Evolutionary conservation across 1,284 basidiomycete species (phyloP).

Genomic region (Phellinidium pouzarii): DNA sequence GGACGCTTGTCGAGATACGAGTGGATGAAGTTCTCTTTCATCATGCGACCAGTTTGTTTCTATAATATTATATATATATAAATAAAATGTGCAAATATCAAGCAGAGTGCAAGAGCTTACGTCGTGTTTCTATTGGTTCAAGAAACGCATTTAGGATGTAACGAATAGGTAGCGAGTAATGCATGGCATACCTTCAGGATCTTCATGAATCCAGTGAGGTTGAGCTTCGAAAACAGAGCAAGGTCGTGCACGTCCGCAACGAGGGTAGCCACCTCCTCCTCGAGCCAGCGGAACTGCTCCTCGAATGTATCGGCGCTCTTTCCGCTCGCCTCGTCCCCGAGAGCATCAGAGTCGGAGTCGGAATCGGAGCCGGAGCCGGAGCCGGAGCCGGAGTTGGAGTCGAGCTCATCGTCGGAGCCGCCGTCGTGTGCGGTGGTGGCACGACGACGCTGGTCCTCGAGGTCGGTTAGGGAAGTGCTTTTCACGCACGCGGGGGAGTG

Average conservation of each 20-base stretch:
- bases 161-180: conserved; percentile 9
- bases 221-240: conserved; percentile 91
- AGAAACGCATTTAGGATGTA: background rate
- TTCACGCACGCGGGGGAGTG: background rate
- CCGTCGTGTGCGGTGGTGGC: conserved; percentile 58
- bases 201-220: conserved; percentile 98
- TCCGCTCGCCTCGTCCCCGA: conserved; percentile 45
- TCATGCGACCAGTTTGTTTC: conserved; percentile 71
- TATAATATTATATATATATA: too few species aligned
- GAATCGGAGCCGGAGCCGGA: conserved; percentile 42
- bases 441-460: conserved; percentile 53
- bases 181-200: conserved; percentile 73
- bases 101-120: conserved; percentile 32
- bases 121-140: conserved; percentile 72
- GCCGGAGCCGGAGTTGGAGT: conserved; percentile 46
- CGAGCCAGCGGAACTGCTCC: conserved; percentile 82
- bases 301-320: conserved; percentile 78
- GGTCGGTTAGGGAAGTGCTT: conserved; percentile 31
- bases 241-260: conserved; percentile 99
- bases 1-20: conserved; percentile 92
- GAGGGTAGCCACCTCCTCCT: conserved; percentile 92
- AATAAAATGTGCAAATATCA: too few species aligned
- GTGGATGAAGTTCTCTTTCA: conserved; percentile 75
- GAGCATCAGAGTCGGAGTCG: conserved; percentile 23
- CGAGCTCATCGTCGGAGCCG: conserved; percentile 49